These are phyloP conservation scores for Pterocarpus macrocarpus DNA, from an alignment of 306 rosid species.

Conservation along the genomic window DNA sequence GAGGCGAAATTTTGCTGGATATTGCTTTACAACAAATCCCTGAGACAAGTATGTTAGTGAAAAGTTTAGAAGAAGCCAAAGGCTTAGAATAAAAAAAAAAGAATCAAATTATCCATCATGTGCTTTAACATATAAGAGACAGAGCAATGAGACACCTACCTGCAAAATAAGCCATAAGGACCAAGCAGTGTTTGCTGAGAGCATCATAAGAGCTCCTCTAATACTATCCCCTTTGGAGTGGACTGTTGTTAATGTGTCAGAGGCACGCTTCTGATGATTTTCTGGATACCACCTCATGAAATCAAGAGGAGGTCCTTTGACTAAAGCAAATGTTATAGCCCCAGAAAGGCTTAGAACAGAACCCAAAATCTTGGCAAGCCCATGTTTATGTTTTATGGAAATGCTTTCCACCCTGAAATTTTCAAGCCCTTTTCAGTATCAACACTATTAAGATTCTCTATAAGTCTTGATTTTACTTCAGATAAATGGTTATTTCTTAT, in stretches of 20 bases:
- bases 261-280: conserved; percentile 35
- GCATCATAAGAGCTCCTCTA: conserved; percentile 81
- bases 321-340: conserved; percentile 78
- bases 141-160: conserved; percentile 50
- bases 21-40: conserved; percentile 76
- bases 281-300: conserved; percentile 60
- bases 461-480: background rate
- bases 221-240: conserved; percentile 57
- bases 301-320: conserved; percentile 72
- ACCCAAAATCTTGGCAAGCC: conserved; percentile 82
- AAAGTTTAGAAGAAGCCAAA: background rate
- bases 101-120: background rate
- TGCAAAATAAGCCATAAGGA: conserved; percentile 92
- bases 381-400: conserved; percentile 61
- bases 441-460: background rate
- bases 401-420: conserved; percentile 75
- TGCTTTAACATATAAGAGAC: background rate
- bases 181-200: conserved; percentile 81
- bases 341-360: conserved; percentile 70
- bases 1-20: conserved; percentile 85
- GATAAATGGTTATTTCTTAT: background rate
- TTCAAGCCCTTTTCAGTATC: conserved; percentile 2
- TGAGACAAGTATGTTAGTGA: conserved; percentile 37
- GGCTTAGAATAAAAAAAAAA: background rate
- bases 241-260: conserved; percentile 22